Base-by-base conservation (phyloP, 192 early-diverging fungal species). In the Glomus cerebriforme region DNA sequence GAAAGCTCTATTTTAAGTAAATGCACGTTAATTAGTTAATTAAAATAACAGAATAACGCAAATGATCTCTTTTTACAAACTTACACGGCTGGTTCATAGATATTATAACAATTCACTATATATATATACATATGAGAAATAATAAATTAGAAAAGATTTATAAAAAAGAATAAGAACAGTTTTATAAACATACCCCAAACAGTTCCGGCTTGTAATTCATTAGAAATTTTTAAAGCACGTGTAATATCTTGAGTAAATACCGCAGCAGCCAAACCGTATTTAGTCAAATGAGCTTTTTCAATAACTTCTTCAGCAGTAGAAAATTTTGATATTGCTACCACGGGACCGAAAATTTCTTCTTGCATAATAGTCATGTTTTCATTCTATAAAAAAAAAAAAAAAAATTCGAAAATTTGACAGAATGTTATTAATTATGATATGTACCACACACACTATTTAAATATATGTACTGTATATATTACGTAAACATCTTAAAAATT, bases 271-370 rank as follows among this genome's bases (percentile, higher is more conserved):
- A 96, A 85, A 39, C 94, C 94, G 79, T 95, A 96, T 47, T 85
- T 78, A 2, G 91, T 93, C 37, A 88, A 83, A 80, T 95, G 92
- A 39, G 93, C 92, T 64, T 85, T 86, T 66, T 88, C 82, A 24
- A 96, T 74, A 6, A 80, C 94, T 72, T 96, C 94, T 1, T 93
- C 94, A 58, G 91, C 87, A 13, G 86, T 87, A 27, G 87, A 85
- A 75, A 96, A 96, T 58, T 93, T 92, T 80, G 87, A 81, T 6
- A 96, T 85, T 63, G 86, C 88, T 9, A 93, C 89, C 7, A 96
- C 95, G 8, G 94, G 95, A n/a, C 94, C 94, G 85, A 96, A 96
- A 59, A 95, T 93, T 83, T 96, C 94, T 69, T 96, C 93, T 73
- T 89, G 82, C 58, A 91, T 85, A 27, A 93, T 83, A 29, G 77